phyloP scores from a whole-genome alignment of 345 rosid species.

The Eucalyptus sp. region DNA sequence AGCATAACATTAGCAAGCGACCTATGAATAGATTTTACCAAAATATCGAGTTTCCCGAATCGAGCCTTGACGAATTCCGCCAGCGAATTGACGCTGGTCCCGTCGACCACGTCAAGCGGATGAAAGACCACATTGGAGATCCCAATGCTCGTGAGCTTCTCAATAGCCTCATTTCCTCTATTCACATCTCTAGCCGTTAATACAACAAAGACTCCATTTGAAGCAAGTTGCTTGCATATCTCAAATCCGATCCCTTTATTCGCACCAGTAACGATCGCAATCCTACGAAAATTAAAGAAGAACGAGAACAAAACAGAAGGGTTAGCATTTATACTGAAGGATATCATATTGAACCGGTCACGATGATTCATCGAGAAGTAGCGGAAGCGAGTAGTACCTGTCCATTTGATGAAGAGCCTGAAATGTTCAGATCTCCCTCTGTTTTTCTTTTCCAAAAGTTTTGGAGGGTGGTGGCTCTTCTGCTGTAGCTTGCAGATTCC shows the following conservation, averaged over 20 bases:
- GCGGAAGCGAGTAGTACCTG: background rate
- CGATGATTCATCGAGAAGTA: background rate
- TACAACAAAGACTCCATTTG: background rate
- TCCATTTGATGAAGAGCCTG: background rate
- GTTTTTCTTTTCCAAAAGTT: background rate
- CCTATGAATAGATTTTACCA: background rate
- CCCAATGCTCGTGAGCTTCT: background rate
- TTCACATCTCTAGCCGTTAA: conserved; percentile 3
- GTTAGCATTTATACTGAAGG: background rate
- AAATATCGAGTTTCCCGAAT: background rate
- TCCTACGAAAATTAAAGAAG: background rate
- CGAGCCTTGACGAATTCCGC: background rate
- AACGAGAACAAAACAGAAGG: background rate
- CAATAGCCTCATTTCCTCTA: background rate
- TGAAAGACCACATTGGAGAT: conserved; percentile 1
- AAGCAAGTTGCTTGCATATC: conserved; percentile 2
- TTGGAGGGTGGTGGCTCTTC: background rate
- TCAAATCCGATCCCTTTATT: conserved; percentile 13
- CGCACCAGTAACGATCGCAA: conserved; percentile 7
- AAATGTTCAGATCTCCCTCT: background rate
- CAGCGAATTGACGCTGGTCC: background rate
- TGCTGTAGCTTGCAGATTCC: background rate
- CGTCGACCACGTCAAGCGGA: background rate
- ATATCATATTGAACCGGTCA: background rate
- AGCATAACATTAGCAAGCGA: background rate